Percentiles rank a stretch among this genome's conserved stretches.
Conservation (phyloP, 371 early-diverging fungal species). For the Mortierella sp. region DNA sequence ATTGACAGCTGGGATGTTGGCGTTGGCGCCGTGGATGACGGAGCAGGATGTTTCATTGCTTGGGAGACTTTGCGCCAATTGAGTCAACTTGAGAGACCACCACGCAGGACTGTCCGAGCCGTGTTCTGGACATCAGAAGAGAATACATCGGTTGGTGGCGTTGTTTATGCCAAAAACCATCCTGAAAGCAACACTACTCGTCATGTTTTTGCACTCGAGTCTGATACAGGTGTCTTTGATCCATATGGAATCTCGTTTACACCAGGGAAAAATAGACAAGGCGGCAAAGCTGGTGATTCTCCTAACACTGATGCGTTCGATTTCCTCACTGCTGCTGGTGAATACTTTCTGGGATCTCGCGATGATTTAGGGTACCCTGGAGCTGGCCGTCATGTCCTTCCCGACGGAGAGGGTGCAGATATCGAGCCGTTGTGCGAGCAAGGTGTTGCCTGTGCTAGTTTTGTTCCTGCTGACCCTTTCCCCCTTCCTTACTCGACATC, state of each 20-base stretch:
- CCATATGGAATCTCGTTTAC: slow-evolving; percentile 61
- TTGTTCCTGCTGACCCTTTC: slow-evolving; percentile 58
- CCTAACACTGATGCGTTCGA: slow-evolving; percentile 24
- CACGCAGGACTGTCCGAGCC: slow-evolving; percentile 64
- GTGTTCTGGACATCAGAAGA: slow-evolving; percentile 72
- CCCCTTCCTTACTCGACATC: slow-evolving; percentile 49
- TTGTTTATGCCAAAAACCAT: slow-evolving; percentile 60
- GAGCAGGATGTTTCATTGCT: slow-evolving; percentile 65
- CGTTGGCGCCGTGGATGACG: slow-evolving; percentile 66
- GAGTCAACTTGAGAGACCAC: slow-evolving; percentile 33
- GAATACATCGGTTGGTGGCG: slow-evolving; percentile 59
- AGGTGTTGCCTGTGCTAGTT: slow-evolving; percentile 63
- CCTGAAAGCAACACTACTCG: slow-evolving; percentile 35
- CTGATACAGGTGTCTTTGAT: slow-evolving; percentile 65
- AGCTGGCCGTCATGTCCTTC: slow-evolving; percentile 33
- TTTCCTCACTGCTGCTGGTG: slow-evolving; percentile 31
- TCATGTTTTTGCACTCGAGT: slow-evolving; percentile 68
- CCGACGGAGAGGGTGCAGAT: slow-evolving; percentile 56
- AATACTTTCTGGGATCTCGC: slow-evolving; percentile 36
- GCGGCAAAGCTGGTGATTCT: slow-evolving; percentile 10
- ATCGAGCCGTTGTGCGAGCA: slow-evolving; percentile 58
- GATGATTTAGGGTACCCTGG: slow-evolving; percentile 43
- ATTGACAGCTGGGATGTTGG: slow-evolving; percentile 73
- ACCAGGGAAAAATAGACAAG: slow-evolving; percentile 17
- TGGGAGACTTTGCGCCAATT: slow-evolving; percentile 67